Base-by-base conservation (phyloP, 257 asterid species). In the Gardenia jasminoides region DNA sequence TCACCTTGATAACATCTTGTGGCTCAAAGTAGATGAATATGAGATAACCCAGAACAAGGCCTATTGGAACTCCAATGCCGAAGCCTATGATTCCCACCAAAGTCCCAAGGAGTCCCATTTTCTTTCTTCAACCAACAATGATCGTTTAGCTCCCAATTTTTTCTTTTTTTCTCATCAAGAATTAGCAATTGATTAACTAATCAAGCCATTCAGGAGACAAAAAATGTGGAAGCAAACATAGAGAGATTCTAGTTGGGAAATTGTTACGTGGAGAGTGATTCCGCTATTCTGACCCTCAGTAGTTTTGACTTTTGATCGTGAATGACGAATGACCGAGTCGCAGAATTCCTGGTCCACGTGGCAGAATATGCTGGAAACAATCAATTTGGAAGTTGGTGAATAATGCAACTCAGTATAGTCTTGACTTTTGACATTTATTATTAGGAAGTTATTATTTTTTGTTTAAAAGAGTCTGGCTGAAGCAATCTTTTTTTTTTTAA, bases 11-110 rank as follows among this genome's bases (percentile, higher is more conserved):
- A 50, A 64, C 84, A 83, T 90, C 84, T 48, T 52, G 79, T 47
- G 88, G 84, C 67, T 80, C 81, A 16, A 82, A 89, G 83, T 82
- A 82, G 31, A 91, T 84, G 87, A 93, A 93, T 20, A 88, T 16
- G 77, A 89, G 83, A 82, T 82, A 91, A 24, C 98, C 98, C 76
- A 90, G 20, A 80, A 89, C 6, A 74, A 91, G 80, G 50, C 98
- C 98, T 0, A 89, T 41, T 0, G 89, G 87, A 10, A 90, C 76
- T 80, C 97, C 97, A 61, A 91, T 74, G 59, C 88, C 90, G 66
- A 91, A 90, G 24, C 98, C 98, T 11, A 88, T 28, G 24, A 87
- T 52, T 52, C 79, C 90, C 84, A 91, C 28, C 2, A 93, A 74
- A 79, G 81, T 73, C 9, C 86, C 88, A 16, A 87, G 33, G 76